phyloP scores from a whole-genome alignment of 257 asterid genomes.

The Nicotiana benthamiana region DNA sequence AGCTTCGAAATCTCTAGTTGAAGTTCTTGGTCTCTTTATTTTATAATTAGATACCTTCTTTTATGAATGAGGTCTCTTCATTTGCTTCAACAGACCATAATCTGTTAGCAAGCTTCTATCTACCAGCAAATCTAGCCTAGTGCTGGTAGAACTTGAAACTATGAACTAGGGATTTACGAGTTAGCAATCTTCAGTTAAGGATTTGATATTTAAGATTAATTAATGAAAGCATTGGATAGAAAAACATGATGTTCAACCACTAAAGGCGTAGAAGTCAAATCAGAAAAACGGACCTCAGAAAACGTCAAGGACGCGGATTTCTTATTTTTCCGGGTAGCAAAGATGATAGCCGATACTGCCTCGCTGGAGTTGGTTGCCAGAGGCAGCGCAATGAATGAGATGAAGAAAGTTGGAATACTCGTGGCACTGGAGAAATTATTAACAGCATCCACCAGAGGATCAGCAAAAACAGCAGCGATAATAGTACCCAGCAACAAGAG shows the following conservation, averaged over 20 bases:
- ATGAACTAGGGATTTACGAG: not conserved
- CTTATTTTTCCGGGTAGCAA: slow-evolving; percentile 66
- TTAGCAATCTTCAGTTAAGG: not conserved
- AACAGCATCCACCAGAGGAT: slow-evolving; percentile 88
- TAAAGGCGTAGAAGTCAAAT: not conserved
- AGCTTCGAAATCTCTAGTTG: not conserved
- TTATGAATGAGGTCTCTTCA: not conserved
- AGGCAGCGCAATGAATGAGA: slow-evolving; percentile 81
- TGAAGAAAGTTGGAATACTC: slow-evolving; percentile 76
- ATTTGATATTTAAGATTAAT: not conserved
- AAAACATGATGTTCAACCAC: not conserved
- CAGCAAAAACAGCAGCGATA: slow-evolving; percentile 92
- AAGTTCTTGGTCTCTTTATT: not conserved
- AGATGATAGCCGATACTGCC: slow-evolving; percentile 86
- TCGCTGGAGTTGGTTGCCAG: slow-evolving; percentile 95
- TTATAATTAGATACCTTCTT: not conserved
- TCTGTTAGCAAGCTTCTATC: not conserved
- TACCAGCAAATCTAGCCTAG: not conserved
- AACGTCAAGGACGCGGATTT: slow-evolving; percentile 85
- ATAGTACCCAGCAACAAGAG: slow-evolving; percentile 59
- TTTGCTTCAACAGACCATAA: not conserved
- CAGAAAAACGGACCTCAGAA: slow-evolving; percentile 57
- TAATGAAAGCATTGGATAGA: not conserved
- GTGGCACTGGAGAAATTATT: slow-evolving; percentile 81
- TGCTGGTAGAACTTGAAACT: not conserved